Evolutionary conservation across 768 basidiomycete genomes (phyloP).

Genomic region (Suillus brevipes): DNA sequence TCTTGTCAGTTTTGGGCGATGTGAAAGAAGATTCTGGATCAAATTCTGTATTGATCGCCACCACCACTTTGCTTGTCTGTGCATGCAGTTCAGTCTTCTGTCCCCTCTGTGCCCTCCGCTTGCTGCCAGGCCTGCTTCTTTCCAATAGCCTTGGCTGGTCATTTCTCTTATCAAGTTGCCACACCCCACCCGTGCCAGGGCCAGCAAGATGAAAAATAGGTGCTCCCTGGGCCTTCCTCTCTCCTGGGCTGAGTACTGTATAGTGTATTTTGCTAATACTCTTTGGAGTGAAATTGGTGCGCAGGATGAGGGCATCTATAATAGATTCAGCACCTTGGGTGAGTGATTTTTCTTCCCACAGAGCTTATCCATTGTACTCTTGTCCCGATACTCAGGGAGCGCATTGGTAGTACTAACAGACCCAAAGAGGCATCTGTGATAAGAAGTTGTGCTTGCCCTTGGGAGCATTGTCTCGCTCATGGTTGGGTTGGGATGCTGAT

Average conservation of each 20-base stretch:
- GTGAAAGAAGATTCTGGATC: too few species aligned
- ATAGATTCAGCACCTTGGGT: background rate
- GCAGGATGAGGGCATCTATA: background rate
- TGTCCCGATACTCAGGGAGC: background rate
- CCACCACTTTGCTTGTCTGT: too few species aligned
- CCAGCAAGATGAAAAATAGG: background rate
- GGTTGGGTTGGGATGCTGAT: too few species aligned
- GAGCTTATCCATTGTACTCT: background rate
- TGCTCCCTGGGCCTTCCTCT: background rate
- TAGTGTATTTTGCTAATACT: background rate
- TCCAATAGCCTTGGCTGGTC: too few species aligned
- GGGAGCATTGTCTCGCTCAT: too few species aligned
- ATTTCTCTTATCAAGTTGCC: too few species aligned
- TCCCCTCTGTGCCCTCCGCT: too few species aligned
- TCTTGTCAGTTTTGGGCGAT: too few species aligned
- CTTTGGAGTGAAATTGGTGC: background rate
- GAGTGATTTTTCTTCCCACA: background rate
- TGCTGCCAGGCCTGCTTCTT: too few species aligned
- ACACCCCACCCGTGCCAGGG: background rate
- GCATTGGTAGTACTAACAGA: background rate
- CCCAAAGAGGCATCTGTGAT: background rate
- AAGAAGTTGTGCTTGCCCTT: constrained; percentile 1
- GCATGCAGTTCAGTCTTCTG: too few species aligned
- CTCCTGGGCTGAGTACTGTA: background rate
- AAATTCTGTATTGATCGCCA: too few species aligned